These are phyloP conservation scores for Cercospora zeae-maydis DNA, from an alignment of 2,329 filamentous ascomycete species.

Conservation along the genomic window DNA sequence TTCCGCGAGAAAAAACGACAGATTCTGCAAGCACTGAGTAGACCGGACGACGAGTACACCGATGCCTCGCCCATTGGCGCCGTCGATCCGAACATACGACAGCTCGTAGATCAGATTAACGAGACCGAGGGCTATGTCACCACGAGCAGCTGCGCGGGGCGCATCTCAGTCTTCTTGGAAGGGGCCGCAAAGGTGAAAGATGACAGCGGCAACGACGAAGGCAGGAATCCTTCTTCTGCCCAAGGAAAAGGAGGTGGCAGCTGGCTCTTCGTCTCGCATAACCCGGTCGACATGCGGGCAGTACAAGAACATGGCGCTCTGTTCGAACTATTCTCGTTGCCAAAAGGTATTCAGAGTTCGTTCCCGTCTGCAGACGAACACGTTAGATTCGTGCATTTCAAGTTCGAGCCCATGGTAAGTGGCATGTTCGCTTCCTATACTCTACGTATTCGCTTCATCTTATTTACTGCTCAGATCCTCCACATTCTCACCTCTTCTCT, in stretches of 20 bases:
- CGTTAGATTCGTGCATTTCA: constrained; percentile 66
- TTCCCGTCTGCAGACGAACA: constrained; percentile 3
- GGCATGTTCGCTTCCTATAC: not conserved
- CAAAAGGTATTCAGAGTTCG: not conserved
- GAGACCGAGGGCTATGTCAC: constrained; percentile 71
- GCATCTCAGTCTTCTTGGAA: constrained; percentile 84
- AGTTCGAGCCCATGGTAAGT: constrained; percentile 91
- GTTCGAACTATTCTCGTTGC: constrained; percentile 22
- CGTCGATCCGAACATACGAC: constrained; percentile 73
- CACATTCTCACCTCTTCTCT: constrained; percentile 78
- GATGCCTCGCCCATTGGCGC: constrained; percentile 87
- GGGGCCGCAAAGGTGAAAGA: constrained; percentile 53
- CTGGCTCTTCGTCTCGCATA: constrained; percentile 88
- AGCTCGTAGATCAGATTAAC: constrained; percentile 78
- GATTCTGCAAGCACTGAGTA: constrained; percentile 67
- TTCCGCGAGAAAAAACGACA: constrained; percentile 58
- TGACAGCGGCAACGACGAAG: constrained; percentile 4
- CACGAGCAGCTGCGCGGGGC: constrained; percentile 87
- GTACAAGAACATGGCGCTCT: constrained; percentile 18
- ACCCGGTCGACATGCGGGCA: constrained; percentile 52
- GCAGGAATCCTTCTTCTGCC: constrained; percentile 51
- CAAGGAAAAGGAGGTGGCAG: constrained; percentile 74
- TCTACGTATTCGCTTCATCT: not conserved
- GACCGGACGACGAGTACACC: constrained; percentile 67
- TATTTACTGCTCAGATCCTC: constrained; percentile 62